Evolutionary conservation across 441 rosid species (phyloP), one percentile per base, ranked within the genome.

Genomic region (Capsella rubella): DNA sequence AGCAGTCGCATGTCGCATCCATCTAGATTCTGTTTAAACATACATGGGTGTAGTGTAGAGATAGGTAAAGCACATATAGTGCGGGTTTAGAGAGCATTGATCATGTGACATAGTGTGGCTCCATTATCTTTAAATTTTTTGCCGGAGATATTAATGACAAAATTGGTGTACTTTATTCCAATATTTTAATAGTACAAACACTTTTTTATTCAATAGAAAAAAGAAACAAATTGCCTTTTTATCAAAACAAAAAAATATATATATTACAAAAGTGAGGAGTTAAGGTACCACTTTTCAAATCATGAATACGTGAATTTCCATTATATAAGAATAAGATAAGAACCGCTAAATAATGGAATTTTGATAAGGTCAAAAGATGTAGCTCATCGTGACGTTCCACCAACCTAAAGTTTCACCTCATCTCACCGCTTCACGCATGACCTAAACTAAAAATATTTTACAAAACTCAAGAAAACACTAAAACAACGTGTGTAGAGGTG

Each of bases 61-160:
- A 13, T 52, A 21, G 16, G 1, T 29, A 18, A 21, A 21, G 3
- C 29, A 52, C 21, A 25, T 34, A 34, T 32, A n/a, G 13, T 15
- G 61, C 60, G 40, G 60, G 15, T 15, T 31, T 21, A 21, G 25
- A 55, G 46, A 59, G 47, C 31, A 37, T 37, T 37, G 47, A 74
- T 75, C 58, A 69, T 75, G 64, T 75, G 63, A 69, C 65, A 35
- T 75, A 11, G 65, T 51, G 74, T 69, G 71, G 46, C 65, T 75
- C 59, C 70, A 69, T 27, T 75, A 62, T 62, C 60, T 55, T 63
- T 14, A 62, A 53, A 37, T 64, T 57, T 64, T 21, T 29, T 55
- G 71, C 79, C 46, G 65, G 60, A 62, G 35, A 46, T 75, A 75
- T 54, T 60, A 52, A 74, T 59, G 53, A 16, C 63, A 28, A 67